Conservation (phyloP, 2,329 filamentous ascomycete species). For the Purpureocillium takamizusanense region DNA sequence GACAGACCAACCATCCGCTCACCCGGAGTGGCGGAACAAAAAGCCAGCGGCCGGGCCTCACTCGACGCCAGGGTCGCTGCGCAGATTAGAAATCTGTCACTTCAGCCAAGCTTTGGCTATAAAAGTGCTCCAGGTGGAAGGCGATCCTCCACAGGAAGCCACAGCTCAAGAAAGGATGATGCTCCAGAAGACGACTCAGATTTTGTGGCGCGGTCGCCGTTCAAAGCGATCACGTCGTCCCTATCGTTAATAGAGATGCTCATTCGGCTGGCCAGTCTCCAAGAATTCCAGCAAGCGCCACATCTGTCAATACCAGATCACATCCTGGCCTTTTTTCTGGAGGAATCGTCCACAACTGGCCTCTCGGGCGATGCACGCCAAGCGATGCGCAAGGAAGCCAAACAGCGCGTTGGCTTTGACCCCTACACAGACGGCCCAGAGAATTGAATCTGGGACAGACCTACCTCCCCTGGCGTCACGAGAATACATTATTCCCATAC, state of each 20-base stretch:
- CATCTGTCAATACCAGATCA: conserved; percentile 88
- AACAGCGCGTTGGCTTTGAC: conserved; percentile 44
- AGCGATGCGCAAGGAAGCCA: conserved; percentile 35
- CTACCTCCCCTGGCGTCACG: no score
- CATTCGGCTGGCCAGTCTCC: conserved; percentile 74
- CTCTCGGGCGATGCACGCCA: conserved; percentile 35
- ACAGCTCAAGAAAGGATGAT: conserved; percentile 4
- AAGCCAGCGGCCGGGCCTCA: conserved; percentile 12
- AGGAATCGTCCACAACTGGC: conserved; percentile 46
- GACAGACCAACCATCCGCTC: conserved; percentile 6
- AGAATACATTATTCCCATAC: no score
- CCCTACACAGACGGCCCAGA: conserved; percentile 39
- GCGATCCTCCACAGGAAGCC: background rate
- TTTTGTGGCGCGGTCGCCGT: conserved; percentile 33
- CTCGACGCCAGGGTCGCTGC: conserved; percentile 29
- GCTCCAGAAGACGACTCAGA: conserved; percentile 9
- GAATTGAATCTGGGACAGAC: conserved; percentile 1
- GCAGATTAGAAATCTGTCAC: conserved; percentile 30
- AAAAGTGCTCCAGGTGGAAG: conserved; percentile 3
- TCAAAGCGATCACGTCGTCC: conserved; percentile 44
- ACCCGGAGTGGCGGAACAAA: conserved; percentile 6
- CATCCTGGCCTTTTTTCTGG: conserved; percentile 78
- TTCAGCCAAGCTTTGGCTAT: conserved; percentile 12
- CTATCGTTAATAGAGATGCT: conserved; percentile 80
- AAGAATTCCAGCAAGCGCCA: conserved; percentile 84